Conservation (phyloP, 202 grass and related monocot genomes). For the Carex sylvatica region DNA sequence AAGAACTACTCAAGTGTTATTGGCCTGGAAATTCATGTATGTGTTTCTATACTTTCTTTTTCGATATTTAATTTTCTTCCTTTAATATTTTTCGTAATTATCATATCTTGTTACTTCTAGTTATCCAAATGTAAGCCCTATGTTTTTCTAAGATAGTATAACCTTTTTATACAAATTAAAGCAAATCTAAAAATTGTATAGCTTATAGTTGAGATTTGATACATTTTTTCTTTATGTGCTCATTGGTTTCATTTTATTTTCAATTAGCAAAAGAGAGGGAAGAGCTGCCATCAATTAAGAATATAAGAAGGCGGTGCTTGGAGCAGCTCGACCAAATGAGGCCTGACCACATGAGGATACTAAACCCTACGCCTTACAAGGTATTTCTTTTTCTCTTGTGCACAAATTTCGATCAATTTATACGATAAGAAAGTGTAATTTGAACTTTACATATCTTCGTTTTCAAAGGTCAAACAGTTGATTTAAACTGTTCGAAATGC, state of each 20-base stretch:
- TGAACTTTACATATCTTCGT: background rate
- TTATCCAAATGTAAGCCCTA: background rate
- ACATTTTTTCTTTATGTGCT: background rate
- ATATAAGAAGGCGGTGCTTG: constrained; percentile 56
- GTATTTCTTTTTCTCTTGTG: constrained; percentile 27
- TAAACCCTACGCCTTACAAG: constrained; percentile 98
- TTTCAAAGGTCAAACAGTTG: too few species aligned
- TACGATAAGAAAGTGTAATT: background rate
- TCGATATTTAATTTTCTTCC: background rate
- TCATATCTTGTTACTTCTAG: background rate
- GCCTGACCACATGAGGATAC: constrained; percentile 77
- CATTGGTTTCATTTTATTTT: background rate
- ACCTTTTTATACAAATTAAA: background rate
- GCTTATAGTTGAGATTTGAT: background rate
- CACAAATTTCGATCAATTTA: background rate
- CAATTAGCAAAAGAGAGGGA: constrained; percentile 49
- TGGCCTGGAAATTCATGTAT: constrained; percentile 83
- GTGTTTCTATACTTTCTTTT: background rate
- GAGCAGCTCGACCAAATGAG: constrained; percentile 67
- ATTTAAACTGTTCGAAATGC: too few species aligned
- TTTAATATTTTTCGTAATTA: background rate
- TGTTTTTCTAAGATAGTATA: background rate
- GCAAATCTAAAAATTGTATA: constrained; percentile 1
- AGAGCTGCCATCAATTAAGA: constrained; percentile 63
- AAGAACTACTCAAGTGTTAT: constrained; percentile 85